Evolutionary conservation across 2,329 filamentous ascomycete species (phyloP), one percentile per base, ranked within the genome.

Genomic region (Phialophora chinensis): DNA sequence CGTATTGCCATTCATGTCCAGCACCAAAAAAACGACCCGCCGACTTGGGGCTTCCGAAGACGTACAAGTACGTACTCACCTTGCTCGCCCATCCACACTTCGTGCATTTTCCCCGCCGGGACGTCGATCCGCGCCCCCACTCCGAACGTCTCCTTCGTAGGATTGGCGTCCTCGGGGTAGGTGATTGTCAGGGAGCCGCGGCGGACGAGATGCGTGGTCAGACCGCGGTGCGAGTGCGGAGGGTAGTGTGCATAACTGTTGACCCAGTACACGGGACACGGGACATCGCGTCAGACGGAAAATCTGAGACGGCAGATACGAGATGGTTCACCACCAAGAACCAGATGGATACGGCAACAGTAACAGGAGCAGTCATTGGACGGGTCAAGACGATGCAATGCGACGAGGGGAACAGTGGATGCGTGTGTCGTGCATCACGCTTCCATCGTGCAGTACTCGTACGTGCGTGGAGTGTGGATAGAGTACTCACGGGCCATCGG

Each of bases 151-250:
- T 87, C 82, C 69, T 84, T 87, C 23, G 72, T 79, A 0, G 81
- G 79, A 14, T 75, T 72, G 57, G 77, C 75, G 25, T 88, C 86
- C 14, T 84, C 75, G 0, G 86, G 86, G 69, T 87, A 88, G 0
- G 80, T 80, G 67, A 88, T 84, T 0, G 85, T 88, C 57, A 89
- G 74, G n/a, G 79, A 76, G 3, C 86, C 86, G 10, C 78, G 77
- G 1, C 86, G 80, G 67, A 89, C 86, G 7, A 88, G 77, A 74
- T 89, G 87, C 0, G 86, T 88, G 0, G 86, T 88, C 0, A 84
- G 73, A 14, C 82, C 82, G 2, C 74, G 72, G 73, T 89, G 87
- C 2, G 77, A 79, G 74, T 89, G 87, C 8, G 86, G 86, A 20
- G 85, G 78, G 74, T 89, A 89, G 73, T 89, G 78, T 14, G 85